Conservation (phyloP, 805 yeast species). For the Babjeviella inositovora region DNA sequence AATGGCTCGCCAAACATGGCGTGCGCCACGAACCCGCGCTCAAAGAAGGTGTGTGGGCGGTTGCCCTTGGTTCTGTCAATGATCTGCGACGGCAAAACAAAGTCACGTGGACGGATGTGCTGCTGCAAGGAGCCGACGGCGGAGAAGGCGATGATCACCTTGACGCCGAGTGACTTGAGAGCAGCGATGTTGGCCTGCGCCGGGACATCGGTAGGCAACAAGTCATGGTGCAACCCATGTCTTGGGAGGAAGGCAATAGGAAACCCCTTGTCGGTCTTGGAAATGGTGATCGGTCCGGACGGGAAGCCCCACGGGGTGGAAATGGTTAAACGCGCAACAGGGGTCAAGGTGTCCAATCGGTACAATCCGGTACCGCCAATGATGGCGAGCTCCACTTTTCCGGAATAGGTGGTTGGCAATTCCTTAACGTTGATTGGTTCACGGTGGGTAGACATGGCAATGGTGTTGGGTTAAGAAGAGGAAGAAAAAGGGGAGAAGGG, state of each 20-base stretch:
- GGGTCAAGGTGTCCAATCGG: slow-evolving; percentile 64
- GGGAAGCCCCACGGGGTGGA: slow-evolving; percentile 98
- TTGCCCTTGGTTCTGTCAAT: slow-evolving; percentile 96
- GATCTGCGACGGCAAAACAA: slow-evolving; percentile 90
- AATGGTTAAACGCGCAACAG: slow-evolving; percentile 70
- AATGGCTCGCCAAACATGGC: slow-evolving; percentile 97
- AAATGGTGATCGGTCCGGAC: slow-evolving; percentile 83
- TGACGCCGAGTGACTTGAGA: slow-evolving; percentile 72
- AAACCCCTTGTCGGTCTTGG: slow-evolving; percentile 61
- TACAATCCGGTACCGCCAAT: slow-evolving; percentile 99
- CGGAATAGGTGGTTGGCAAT: slow-evolving; percentile 40
- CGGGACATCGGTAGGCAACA: slow-evolving; percentile 86
- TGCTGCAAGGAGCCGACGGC: slow-evolving; percentile 93
- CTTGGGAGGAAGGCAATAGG: slow-evolving; percentile 90
- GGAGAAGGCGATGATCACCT: slow-evolving; percentile 78
- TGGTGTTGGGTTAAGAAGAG: too few species aligned
- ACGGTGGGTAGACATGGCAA: too few species aligned
- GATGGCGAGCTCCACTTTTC: slow-evolving; percentile 68
- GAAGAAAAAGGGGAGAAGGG: too few species aligned
- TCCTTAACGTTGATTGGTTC: too few species aligned
- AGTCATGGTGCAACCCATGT: slow-evolving; percentile 85
- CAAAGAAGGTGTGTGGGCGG: slow-evolving; percentile 80
- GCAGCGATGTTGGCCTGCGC: slow-evolving; percentile 93
- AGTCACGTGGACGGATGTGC: slow-evolving; percentile 86
- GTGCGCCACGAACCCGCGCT: slow-evolving; percentile 89